These are phyloP conservation scores for Eleusine coracana DNA, from an alignment of 176 grass and related monocot species.

Conservation along the genomic window DNA sequence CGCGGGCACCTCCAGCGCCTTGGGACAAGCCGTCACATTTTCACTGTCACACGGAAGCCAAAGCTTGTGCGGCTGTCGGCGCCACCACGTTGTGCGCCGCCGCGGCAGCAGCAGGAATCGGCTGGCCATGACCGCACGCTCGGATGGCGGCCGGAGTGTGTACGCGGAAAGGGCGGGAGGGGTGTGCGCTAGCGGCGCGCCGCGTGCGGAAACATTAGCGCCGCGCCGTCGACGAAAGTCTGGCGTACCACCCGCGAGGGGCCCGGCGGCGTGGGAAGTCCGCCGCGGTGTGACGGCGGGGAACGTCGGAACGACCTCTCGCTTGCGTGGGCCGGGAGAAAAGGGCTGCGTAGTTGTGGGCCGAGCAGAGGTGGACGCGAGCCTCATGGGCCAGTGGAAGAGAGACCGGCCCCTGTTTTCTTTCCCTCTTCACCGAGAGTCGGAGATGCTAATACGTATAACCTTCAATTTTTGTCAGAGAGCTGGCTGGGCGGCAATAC, in stretches of 20 bases:
- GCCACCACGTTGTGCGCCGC: neutral
- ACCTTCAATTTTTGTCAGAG: too few species aligned
- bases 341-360: neutral
- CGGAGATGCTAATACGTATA: too few species aligned
- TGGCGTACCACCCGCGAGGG: neutral
- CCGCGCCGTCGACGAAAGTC: neutral
- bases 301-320: neutral
- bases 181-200: neutral
- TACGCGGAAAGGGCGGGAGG: neutral
- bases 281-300: neutral
- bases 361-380: neutral
- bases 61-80: neutral
- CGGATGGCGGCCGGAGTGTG: neutral
- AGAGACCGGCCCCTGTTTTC: too few species aligned
- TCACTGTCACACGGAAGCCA: neutral
- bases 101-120: constrained; percentile 34
- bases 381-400: neutral
- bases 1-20: neutral
- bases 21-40: neutral
- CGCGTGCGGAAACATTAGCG: neutral
- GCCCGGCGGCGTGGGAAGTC: neutral
- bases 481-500: too few species aligned
- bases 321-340: neutral
- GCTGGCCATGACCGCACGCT: constrained; percentile 31
- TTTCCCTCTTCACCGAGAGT: too few species aligned